Percentiles rank a stretch among this genome's conserved stretches.
Evolutionary conservation across 495 filamentous ascomycete genomes (phyloP).

Genomic region (Pyrenula massariospora): DNA sequence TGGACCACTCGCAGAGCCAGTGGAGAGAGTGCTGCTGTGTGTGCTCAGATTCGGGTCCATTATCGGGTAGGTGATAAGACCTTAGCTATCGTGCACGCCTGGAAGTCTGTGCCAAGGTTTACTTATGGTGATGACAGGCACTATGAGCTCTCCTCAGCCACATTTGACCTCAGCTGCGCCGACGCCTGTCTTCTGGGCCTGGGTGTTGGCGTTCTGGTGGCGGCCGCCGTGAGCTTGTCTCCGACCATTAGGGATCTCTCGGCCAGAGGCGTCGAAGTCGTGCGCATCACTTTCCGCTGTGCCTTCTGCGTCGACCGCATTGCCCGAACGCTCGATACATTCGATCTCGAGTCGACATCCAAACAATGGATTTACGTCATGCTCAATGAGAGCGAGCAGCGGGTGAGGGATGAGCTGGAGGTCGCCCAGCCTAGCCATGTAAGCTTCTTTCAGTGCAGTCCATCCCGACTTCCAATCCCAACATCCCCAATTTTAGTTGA

Average conservation of each 20-base stretch:
- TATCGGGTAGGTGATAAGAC: conserved; percentile 24
- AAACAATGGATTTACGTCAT: conserved; percentile 29
- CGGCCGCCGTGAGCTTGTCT: conserved; percentile 24
- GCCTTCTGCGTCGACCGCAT: conserved; percentile 18
- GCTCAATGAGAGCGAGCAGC: conserved; percentile 5
- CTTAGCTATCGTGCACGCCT: conserved; percentile 3
- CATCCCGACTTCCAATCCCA: background rate
- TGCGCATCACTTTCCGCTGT: conserved; percentile 25
- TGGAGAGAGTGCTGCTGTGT: conserved; percentile 26
- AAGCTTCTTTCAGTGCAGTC: background rate
- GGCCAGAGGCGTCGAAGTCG: conserved; percentile 15
- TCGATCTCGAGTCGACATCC: background rate
- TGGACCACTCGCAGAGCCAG: conserved; percentile 19
- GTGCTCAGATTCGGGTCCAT: conserved; percentile 19
- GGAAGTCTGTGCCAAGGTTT: background rate
- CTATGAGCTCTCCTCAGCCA: conserved; percentile 14
- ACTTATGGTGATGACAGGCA: conserved; percentile 7
- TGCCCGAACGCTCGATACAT: background rate
- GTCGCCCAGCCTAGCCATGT: background rate
- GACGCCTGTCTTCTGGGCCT: conserved; percentile 21
- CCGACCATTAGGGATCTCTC: conserved; percentile 15
- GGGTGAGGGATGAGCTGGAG: background rate
- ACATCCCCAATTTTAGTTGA: background rate
- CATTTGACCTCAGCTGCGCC: conserved; percentile 5
- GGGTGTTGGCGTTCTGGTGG: conserved; percentile 25